Evolutionary conservation across 164 flowering plant genomes (phyloP), one percentile per base, ranked within the genome.

Genomic region (Chloranthus sessilifolius): DNA sequence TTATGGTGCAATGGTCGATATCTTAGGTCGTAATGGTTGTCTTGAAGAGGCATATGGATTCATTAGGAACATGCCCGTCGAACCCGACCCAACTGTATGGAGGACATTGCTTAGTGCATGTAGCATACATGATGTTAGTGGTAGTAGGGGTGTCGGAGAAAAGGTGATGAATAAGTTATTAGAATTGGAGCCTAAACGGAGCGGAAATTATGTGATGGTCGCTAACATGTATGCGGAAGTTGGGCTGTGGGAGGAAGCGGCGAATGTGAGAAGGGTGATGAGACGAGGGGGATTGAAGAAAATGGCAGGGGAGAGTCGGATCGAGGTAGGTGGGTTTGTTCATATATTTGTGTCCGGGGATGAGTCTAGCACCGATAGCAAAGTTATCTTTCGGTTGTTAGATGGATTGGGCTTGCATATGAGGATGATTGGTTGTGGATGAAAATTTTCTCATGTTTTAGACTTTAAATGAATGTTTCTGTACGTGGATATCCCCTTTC

Each of bases 101-200:
- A 37, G 53, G 37, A 56, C 61, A 33, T 29, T 56, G 35, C 61
- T 56, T 20, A 38, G 61, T 36, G 61, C 61, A 7, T 56, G 61
- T 28, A 2, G 30, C 25, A 28, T 48, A 4, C 61, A 56, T 39
- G 53, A 39, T 28, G 27, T 6, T 22, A 29, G 6, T n/a, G 43
- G 24, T 4, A n/a, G 21, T 5, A 28, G 30, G 12, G 37, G 17
- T 7, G 40, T 56, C 4, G 35, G 39, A 19, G 53, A 48, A 40
- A 56, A 39, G 28, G 53, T 56, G 27, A 46, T 27, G 52, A 56
- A 56, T 5, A 47, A 21, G 53, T 15, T 56, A 22, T 31, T 56
- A 1, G 61, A 56, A n/a, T 25, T 56, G 28, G 61, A 56, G 38
- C 61, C 53, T 8, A 38, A 14, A 16, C 33, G 47, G 23, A 19